Evolutionary conservation across 2,329 filamentous ascomycete species (phyloP).

Genomic region (Massarina eburnea): DNA sequence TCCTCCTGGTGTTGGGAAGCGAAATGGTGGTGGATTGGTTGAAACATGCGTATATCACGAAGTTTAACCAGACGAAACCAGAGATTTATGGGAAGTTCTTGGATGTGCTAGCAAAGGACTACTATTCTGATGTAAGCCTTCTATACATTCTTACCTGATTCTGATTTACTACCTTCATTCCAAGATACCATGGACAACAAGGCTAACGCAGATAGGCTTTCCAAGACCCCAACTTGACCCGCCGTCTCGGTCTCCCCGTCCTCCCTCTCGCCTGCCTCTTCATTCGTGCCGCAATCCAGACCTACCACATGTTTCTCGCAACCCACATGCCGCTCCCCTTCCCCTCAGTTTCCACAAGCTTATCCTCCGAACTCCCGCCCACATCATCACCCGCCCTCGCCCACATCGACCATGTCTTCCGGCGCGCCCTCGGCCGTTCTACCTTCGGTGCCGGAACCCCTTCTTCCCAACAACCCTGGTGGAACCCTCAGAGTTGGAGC

Average conservation of each 20-base stretch:
- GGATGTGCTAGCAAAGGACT: slow-evolving; percentile 94
- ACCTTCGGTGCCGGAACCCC: slow-evolving; percentile 59
- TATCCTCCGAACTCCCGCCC: slow-evolving; percentile 61
- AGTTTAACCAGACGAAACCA: slow-evolving; percentile 97
- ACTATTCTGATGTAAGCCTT: slow-evolving; percentile 80
- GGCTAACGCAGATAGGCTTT: slow-evolving; percentile 65
- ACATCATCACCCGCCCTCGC: slow-evolving; percentile 76
- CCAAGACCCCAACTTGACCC: slow-evolving; percentile 83
- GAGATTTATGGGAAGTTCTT: slow-evolving; percentile 85
- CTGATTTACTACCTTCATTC: too few relatives aligned
- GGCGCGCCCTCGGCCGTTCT: slow-evolving; percentile 73
- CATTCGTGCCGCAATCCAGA: slow-evolving; percentile 90
- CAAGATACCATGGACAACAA: not conserved
- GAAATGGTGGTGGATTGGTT: slow-evolving; percentile 97
- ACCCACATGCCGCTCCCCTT: slow-evolving; percentile 79
- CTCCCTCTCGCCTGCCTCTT: slow-evolving; percentile 93
- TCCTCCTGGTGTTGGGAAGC: slow-evolving; percentile 89
- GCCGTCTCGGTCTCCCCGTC: slow-evolving; percentile 84
- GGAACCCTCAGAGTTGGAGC: slow-evolving; percentile 50
- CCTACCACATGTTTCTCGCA: slow-evolving; percentile 96
- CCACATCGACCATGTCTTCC: slow-evolving; percentile 75
- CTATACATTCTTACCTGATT: not conserved
- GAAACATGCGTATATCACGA: slow-evolving; percentile 96
- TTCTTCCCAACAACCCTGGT: slow-evolving; percentile 39
- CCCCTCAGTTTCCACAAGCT: slow-evolving; percentile 65